Conservation (phyloP, 768 basidiomycete species). For the Nidularia pulvinata region DNA sequence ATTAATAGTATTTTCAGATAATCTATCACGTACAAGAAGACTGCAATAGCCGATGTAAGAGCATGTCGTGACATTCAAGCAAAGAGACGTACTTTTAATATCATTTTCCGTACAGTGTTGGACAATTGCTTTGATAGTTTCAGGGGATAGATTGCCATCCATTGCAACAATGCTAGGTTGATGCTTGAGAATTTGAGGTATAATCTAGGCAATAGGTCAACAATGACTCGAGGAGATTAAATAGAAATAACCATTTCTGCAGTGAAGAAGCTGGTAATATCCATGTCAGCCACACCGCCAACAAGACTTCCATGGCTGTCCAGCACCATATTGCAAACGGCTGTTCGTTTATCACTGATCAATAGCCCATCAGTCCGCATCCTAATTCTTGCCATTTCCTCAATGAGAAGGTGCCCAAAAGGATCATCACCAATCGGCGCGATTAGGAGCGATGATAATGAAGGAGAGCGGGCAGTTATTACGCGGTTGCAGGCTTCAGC, state of each 20-base stretch:
- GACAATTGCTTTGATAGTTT: slow-evolving; percentile 51
- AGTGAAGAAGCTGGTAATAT: slow-evolving; percentile 51
- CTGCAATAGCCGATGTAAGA: slow-evolving; percentile 31
- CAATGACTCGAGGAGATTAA: not conserved
- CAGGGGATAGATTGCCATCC: slow-evolving; percentile 73
- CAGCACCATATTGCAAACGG: slow-evolving; percentile 88
- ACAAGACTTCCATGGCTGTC: slow-evolving; percentile 70
- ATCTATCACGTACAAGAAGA: slow-evolving; percentile 66
- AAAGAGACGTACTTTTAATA: slow-evolving; percentile 53
- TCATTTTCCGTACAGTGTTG: slow-evolving; percentile 41
- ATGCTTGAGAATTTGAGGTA: slow-evolving; percentile 44
- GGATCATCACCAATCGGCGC: slow-evolving; percentile 77
- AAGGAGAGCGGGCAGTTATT: slow-evolving; percentile 30
- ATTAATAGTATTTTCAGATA: not conserved
- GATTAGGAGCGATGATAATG: slow-evolving; percentile 56
- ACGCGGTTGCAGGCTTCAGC: slow-evolving; percentile 86
- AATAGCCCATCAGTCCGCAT: slow-evolving; percentile 85
- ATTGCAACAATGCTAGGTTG: slow-evolving; percentile 63
- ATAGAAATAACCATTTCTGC: slow-evolving; percentile 33
- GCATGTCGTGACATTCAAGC: too few species aligned
- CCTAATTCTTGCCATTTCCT: slow-evolving; percentile 59
- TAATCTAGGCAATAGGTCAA: slow-evolving; percentile 38
- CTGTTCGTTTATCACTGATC: slow-evolving; percentile 44
- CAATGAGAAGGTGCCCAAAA: slow-evolving; percentile 67
- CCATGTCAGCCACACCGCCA: slow-evolving; percentile 95